A percentile compares a stretch with the other conserved stretches of the same genome.
Evolutionary conservation across 345 rosid species (phyloP).

Genomic region (Isatis tinctoria): DNA sequence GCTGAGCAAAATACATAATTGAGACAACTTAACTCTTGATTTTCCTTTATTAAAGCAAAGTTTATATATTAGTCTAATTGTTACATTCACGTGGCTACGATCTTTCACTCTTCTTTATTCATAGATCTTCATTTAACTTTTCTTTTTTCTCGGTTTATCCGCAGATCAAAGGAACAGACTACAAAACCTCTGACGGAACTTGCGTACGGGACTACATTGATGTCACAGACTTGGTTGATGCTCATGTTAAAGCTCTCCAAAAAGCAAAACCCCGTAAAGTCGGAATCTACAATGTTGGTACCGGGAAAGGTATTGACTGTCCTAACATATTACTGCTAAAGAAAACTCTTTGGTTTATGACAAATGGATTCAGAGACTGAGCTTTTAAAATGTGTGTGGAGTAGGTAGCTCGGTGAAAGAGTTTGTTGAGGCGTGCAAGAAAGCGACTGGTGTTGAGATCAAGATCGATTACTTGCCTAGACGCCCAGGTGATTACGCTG

Average conservation of each 20-base stretch:
- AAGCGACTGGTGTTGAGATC: constrained; percentile 53
- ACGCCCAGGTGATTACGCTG: constrained; percentile 60
- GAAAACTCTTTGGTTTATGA: neutral
- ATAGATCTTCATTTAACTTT: constrained; percentile 14
- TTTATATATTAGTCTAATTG: constrained; percentile 9
- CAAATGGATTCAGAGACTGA: neutral
- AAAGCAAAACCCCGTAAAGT: constrained; percentile 47
- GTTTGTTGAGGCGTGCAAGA: constrained; percentile 62
- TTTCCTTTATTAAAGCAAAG: constrained; percentile 8
- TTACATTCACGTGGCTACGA: constrained; percentile 23
- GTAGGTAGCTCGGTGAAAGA: constrained; percentile 65
- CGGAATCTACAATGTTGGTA: constrained; percentile 60
- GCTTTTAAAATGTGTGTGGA: neutral
- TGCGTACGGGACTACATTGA: constrained; percentile 57
- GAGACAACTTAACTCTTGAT: constrained; percentile 15
- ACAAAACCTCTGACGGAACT: constrained; percentile 57
- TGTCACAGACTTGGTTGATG: constrained; percentile 57
- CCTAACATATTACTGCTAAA: neutral
- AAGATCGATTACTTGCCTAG: constrained; percentile 50
- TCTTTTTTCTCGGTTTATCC: neutral
- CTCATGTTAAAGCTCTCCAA: constrained; percentile 61
- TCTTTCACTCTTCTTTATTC: constrained; percentile 7
- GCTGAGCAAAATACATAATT: constrained; percentile 28
- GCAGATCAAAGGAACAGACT: constrained; percentile 61
- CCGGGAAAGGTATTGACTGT: constrained; percentile 47